These are phyloP conservation scores for Earliella scabrosa DNA, from an alignment of 1,284 basidiomycete genomes.

Conservation along the genomic window DNA sequence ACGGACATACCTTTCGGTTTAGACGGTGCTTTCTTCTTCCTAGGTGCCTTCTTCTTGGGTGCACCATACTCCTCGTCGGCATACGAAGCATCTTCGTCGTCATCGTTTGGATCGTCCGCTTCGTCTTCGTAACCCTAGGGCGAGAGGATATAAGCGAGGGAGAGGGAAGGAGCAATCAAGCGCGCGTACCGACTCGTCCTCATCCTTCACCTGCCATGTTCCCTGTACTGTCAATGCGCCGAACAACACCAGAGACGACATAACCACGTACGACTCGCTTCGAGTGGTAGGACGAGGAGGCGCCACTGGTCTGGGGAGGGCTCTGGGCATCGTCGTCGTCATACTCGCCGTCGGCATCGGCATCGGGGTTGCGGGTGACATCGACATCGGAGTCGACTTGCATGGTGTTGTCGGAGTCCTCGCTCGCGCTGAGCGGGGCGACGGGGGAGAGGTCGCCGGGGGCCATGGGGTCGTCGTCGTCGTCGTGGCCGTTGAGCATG, in stretches of 20 bases:
- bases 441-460: slow-evolving; percentile 27
- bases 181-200: slow-evolving; percentile 68
- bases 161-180: slow-evolving; percentile 28
- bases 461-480: slow-evolving; percentile 45
- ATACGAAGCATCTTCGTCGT: slow-evolving; percentile 73
- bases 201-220: slow-evolving; percentile 47
- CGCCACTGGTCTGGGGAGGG: slow-evolving; percentile 27
- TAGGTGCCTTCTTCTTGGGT: slow-evolving; percentile 62
- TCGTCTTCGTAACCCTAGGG: slow-evolving; percentile 70
- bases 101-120: slow-evolving; percentile 49
- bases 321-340: slow-evolving; percentile 36
- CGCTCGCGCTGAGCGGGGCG: slow-evolving; percentile 28
- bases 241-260: slow-evolving; percentile 14
- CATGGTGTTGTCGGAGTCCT: slow-evolving; percentile 39
- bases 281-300: slow-evolving; percentile 34
- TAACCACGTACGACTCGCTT: slow-evolving; percentile 37
- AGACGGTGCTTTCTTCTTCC: slow-evolving; percentile 69
- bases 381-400: slow-evolving; percentile 53
- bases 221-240: slow-evolving; percentile 18
- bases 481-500: slow-evolving; percentile 40
- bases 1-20: slow-evolving; percentile 62
- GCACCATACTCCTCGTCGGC: slow-evolving; percentile 72
- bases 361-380: slow-evolving; percentile 38
- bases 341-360: slow-evolving; percentile 46
- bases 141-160: slow-evolving; percentile 23